phyloP scores from a whole-genome alignment of 2,329 filamentous ascomycete genomes.

The Aspergillus eucalypticola region DNA sequence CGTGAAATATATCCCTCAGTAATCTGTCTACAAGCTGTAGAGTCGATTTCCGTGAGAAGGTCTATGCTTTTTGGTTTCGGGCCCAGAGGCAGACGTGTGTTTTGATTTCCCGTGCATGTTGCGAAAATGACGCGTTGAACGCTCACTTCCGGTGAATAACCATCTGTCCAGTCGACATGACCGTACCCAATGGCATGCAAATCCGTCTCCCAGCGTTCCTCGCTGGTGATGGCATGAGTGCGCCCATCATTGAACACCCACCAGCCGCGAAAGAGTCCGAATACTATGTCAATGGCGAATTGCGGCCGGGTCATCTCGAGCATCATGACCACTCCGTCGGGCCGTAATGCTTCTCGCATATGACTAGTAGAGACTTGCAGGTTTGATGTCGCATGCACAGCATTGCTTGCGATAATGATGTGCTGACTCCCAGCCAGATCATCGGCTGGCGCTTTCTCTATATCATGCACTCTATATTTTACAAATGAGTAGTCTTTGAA shows the following conservation, averaged over 20 bases:
- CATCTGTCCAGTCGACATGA: slow-evolving; percentile 39
- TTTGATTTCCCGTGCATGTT: slow-evolving; percentile 19
- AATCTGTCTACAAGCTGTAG: slow-evolving; percentile 15
- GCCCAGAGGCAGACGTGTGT: slow-evolving; percentile 8
- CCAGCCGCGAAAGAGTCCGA: slow-evolving; percentile 41
- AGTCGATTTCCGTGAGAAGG: background rate
- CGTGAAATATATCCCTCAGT: slow-evolving; percentile 27
- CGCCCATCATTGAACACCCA: slow-evolving; percentile 44
- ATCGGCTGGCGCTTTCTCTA: slow-evolving; percentile 28
- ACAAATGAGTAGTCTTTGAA: slow-evolving; percentile 32
- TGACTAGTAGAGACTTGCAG: slow-evolving; percentile 27
- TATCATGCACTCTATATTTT: slow-evolving; percentile 30
- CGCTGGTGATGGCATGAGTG: slow-evolving; percentile 30
- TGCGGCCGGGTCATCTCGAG: slow-evolving; percentile 35
- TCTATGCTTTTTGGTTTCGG: background rate
- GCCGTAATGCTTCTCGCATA: slow-evolving; percentile 29
- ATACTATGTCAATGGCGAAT: slow-evolving; percentile 35
- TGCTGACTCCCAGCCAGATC: slow-evolving; percentile 29
- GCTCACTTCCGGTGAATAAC: slow-evolving; percentile 25
- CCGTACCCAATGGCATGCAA: slow-evolving; percentile 33
- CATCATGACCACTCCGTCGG: slow-evolving; percentile 35
- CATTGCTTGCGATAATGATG: slow-evolving; percentile 39
- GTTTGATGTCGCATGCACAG: slow-evolving; percentile 38
- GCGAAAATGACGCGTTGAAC: slow-evolving; percentile 30
- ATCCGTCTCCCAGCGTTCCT: slow-evolving; percentile 27